Evolutionary conservation across 352 stramenopile genomes (phyloP).

Genomic region (Stramenopiles sp.): DNA sequence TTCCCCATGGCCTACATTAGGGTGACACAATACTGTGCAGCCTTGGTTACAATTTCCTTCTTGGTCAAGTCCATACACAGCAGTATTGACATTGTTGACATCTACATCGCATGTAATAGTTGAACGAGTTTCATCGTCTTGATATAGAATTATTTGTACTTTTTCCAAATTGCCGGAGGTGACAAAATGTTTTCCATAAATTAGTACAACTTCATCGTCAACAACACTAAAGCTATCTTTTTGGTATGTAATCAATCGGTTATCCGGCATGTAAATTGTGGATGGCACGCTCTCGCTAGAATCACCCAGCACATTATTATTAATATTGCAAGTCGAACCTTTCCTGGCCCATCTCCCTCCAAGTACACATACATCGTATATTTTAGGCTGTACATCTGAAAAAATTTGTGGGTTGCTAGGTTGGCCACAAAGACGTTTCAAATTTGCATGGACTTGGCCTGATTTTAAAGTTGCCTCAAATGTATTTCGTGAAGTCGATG

Average conservation of each 20-base stretch:
- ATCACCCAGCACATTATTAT: neutral
- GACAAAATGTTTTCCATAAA: neutral
- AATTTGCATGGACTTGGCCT: neutral
- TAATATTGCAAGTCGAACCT: neutral
- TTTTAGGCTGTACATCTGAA: neutral
- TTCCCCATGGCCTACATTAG: neutral
- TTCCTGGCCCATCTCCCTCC: neutral
- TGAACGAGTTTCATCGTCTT: neutral
- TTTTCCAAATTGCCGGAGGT: neutral
- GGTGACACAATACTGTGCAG: neutral
- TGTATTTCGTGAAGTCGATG: neutral
- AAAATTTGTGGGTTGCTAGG: neutral
- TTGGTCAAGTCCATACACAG: neutral
- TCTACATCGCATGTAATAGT: neutral
- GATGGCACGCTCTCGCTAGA: neutral
- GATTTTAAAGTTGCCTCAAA: neutral
- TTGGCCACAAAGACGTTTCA: neutral
- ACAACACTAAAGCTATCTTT: neutral
- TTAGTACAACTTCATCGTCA: neutral
- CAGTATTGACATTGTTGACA: neutral
- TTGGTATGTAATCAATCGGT: neutral
- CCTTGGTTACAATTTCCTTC: neutral
- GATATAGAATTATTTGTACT: neutral
- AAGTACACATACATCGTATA: neutral
- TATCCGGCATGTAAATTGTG: neutral